Conservation (phyloP, 2,329 filamentous ascomycete genomes). For the Fusarium incarnatum region DNA sequence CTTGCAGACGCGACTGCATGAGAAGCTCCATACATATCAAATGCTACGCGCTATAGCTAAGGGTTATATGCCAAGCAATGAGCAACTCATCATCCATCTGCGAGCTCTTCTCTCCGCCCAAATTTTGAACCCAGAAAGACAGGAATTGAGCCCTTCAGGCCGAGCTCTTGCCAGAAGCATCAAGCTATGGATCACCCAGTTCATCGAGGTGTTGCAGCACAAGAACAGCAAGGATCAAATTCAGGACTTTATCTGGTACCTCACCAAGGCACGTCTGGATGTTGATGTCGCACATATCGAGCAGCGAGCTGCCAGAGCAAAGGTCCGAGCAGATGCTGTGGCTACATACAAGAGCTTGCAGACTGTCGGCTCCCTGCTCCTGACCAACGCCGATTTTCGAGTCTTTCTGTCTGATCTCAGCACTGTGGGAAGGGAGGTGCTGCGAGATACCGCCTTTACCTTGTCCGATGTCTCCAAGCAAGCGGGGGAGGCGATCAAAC, state of each 20-base stretch:
- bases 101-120: slow-evolving; percentile 82
- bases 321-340: slow-evolving; percentile 50
- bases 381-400: slow-evolving; percentile 92
- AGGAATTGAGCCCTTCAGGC: slow-evolving; percentile 81
- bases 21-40: slow-evolving; percentile 94
- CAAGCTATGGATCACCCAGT: slow-evolving; percentile 79
- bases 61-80: slow-evolving; percentile 92
- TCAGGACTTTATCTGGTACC: slow-evolving; percentile 90
- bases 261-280: slow-evolving; percentile 76
- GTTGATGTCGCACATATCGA: slow-evolving; percentile 49
- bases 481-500: slow-evolving; percentile 78
- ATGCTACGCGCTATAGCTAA: slow-evolving; percentile 84
- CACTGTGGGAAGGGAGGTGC: slow-evolving; percentile 83
- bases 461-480: slow-evolving; percentile 80
- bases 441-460: slow-evolving; percentile 85
- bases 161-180: slow-evolving; percentile 76
- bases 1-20: slow-evolving; percentile 80
- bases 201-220: slow-evolving; percentile 83
- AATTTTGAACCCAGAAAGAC: slow-evolving; percentile 76
- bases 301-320: slow-evolving; percentile 46
- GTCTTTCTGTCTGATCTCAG: slow-evolving; percentile 85
- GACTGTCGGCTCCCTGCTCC: slow-evolving; percentile 84
- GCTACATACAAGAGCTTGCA: slow-evolving; percentile 79
- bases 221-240: slow-evolving; percentile 90
- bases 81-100: slow-evolving; percentile 83